These are phyloP conservation scores for Xylariaceae sp. DNA, from an alignment of 2,329 filamentous ascomycete species.

Conservation along the genomic window DNA sequence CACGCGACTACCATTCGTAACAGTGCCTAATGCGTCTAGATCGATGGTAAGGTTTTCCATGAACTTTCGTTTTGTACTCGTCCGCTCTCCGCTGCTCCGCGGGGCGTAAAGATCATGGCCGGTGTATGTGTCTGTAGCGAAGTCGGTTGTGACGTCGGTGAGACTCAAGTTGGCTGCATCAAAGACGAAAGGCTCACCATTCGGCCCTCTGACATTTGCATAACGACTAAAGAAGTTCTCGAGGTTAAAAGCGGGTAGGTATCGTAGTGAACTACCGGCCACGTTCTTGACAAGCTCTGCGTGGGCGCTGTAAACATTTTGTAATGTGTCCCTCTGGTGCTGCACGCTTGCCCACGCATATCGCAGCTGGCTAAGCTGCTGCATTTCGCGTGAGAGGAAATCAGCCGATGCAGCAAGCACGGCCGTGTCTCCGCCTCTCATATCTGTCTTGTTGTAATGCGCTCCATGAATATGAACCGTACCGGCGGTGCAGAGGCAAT, in stretches of 20 bases:
- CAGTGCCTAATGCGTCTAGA: conserved; percentile 34
- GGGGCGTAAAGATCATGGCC: conserved; percentile 47
- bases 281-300: conserved; percentile 72
- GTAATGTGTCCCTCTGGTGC: conserved; percentile 74
- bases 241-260: conserved; percentile 75
- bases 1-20: conserved; percentile 28
- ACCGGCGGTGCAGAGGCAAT: conserved; percentile 80
- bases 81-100: conserved; percentile 34
- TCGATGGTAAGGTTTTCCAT: conserved; percentile 37
- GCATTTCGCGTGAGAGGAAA: conserved; percentile 73
- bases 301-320: conserved; percentile 75
- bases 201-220: conserved; percentile 50
- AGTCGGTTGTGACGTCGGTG: conserved; percentile 61
- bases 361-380: conserved; percentile 70
- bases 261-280: conserved; percentile 64
- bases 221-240: conserved; percentile 89
- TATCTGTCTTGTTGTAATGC: conserved; percentile 61
- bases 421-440: conserved; percentile 49
- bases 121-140: conserved; percentile 52
- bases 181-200: conserved; percentile 59
- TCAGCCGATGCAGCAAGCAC: conserved; percentile 61
- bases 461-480: conserved; percentile 86
- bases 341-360: conserved; percentile 75
- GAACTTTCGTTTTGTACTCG: conserved; percentile 48
- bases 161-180: conserved; percentile 73